Conservation (phyloP, 768 basidiomycete genomes). For the Psilocybe azurescens region DNA sequence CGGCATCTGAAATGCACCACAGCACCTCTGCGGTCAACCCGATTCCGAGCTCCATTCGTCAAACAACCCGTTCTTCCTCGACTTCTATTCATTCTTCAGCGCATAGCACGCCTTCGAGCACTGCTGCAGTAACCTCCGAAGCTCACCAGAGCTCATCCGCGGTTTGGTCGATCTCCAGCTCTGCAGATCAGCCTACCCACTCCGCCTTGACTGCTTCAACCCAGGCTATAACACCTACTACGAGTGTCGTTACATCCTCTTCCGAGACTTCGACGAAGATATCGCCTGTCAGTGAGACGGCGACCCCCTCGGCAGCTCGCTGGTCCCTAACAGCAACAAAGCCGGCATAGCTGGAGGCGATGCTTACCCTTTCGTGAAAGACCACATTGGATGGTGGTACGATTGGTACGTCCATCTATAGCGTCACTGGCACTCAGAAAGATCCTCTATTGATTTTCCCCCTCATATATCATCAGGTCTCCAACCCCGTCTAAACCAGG, state of each 20-base stretch:
- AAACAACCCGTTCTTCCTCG: neutral
- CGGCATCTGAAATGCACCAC: neutral
- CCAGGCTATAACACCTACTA: neutral
- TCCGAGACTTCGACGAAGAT: slow-evolving; percentile 9
- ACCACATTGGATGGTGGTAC: slow-evolving; percentile 56
- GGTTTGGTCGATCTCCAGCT: neutral
- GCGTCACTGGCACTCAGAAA: neutral
- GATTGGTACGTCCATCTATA: slow-evolving; percentile 41
- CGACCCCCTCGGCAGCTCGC: slow-evolving; percentile 13
- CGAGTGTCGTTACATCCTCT: neutral
- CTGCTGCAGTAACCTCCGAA: neutral
- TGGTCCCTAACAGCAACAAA: slow-evolving; percentile 49
- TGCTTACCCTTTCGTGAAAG: slow-evolving; percentile 40
- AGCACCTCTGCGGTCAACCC: neutral
- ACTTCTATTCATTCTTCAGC: neutral
- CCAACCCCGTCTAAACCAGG: slow-evolving; percentile 45
- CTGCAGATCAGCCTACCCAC: neutral
- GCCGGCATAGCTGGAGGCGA: slow-evolving; percentile 53
- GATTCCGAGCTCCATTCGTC: neutral
- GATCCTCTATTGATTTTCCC: neutral
- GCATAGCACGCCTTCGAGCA: neutral
- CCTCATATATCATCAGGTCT: slow-evolving; percentile 30
- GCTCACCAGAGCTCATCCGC: neutral
- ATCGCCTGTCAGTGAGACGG: slow-evolving; percentile 3
- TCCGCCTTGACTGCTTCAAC: neutral